Evolutionary conservation across 2,329 filamentous ascomycete species (phyloP).

Genomic region (Botrytis squamosa): DNA sequence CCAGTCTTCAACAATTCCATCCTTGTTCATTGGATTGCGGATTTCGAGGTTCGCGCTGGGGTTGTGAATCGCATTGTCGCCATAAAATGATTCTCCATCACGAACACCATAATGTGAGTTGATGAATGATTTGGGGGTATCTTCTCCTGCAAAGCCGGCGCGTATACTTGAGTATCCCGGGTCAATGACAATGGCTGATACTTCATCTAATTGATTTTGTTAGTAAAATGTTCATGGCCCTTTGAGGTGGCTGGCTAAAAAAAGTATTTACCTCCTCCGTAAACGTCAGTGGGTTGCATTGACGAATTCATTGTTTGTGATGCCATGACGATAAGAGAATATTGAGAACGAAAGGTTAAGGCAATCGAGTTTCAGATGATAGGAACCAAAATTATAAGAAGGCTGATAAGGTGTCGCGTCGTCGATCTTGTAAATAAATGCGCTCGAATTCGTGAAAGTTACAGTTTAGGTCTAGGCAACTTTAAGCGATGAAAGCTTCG

Average conservation of each 20-base stretch:
- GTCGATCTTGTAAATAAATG: conserved; percentile 20
- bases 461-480: background rate
- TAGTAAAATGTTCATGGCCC: background rate
- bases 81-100: conserved; percentile 64
- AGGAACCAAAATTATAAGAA: background rate
- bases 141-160: conserved; percentile 96
- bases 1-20: conserved; percentile 95
- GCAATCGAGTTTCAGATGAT: background rate
- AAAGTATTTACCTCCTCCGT: conserved; percentile 56
- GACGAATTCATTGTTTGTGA: conserved; percentile 57
- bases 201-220: conserved; percentile 69
- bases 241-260: conserved; percentile 13
- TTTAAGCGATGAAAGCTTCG: conserved; percentile 1
- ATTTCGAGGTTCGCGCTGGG: conserved; percentile 76
- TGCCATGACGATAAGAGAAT: conserved; percentile 45
- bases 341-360: conserved; percentile 32
- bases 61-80: conserved; percentile 84
- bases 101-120: conserved; percentile 81
- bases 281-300: conserved; percentile 60
- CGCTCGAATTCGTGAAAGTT: conserved; percentile 15
- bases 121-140: conserved; percentile 89
- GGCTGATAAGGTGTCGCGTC: conserved; percentile 20
- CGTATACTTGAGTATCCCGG: conserved; percentile 88
- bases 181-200: conserved; percentile 94
- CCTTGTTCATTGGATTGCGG: conserved; percentile 85